Conservation (phyloP, 2,329 filamentous ascomycete genomes). For the Mollisiaceae sp. region DNA sequence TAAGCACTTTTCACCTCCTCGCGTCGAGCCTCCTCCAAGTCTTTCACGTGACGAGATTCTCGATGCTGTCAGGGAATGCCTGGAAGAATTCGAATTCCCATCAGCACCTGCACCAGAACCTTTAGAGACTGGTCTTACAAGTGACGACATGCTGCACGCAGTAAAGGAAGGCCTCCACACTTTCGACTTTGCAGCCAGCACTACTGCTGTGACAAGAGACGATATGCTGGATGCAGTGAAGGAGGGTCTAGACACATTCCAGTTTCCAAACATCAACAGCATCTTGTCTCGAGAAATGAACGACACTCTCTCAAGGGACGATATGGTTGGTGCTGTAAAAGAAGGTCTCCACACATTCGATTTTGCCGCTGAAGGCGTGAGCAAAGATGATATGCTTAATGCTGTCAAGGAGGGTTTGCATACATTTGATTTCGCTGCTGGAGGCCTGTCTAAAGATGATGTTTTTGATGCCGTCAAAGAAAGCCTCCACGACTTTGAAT, state of each 20-base stretch:
- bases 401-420: slow-evolving; percentile 85
- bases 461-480: slow-evolving; percentile 68
- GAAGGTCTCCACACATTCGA: slow-evolving; percentile 59
- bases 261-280: slow-evolving; percentile 67
- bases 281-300: slow-evolving; percentile 62
- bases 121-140: slow-evolving; percentile 58
- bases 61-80: slow-evolving; percentile 80
- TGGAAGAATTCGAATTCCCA: slow-evolving; percentile 84
- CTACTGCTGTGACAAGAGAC: slow-evolving; percentile 55
- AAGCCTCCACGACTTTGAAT: slow-evolving; percentile 51
- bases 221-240: slow-evolving; percentile 82
- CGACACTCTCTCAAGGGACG: slow-evolving; percentile 60
- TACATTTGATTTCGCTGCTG: slow-evolving; percentile 73
- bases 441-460: slow-evolving; percentile 55
- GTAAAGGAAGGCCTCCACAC: slow-evolving; percentile 63
- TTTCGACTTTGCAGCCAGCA: slow-evolving; percentile 51
- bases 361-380: slow-evolving; percentile 60
- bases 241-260: slow-evolving; percentile 82
- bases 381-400: slow-evolving; percentile 81
- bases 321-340: slow-evolving; percentile 66
- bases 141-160: slow-evolving; percentile 67
- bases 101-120: slow-evolving; percentile 63
- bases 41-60: slow-evolving; percentile 85
- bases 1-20: slow-evolving; percentile 78
- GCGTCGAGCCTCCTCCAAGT: slow-evolving; percentile 69